Percentiles rank a stretch among this genome's conserved stretches.
Evolutionary conservation across 768 basidiomycete species (phyloP).

Genomic region (Mycena polygramma): DNA sequence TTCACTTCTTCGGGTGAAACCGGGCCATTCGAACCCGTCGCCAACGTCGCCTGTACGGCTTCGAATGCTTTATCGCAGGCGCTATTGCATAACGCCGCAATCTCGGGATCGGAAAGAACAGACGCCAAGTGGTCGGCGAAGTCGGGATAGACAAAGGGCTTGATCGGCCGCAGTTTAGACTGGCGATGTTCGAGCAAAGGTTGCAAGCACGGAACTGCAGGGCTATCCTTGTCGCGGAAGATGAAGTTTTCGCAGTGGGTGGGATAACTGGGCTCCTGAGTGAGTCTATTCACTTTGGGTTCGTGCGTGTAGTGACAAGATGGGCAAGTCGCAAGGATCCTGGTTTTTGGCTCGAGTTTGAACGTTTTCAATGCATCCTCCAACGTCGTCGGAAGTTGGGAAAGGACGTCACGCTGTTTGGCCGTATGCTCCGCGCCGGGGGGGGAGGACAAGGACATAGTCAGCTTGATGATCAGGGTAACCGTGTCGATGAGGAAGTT

Average conservation of each 20-base stretch:
- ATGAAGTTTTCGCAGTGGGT: conserved; percentile 27
- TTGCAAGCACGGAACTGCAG: conserved; percentile 18
- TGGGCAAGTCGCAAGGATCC: conserved; percentile 28
- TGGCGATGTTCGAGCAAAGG: conserved; percentile 33
- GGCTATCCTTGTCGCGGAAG: conserved; percentile 31
- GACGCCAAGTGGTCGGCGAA: conserved; percentile 42
- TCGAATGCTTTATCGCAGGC: conserved; percentile 13
- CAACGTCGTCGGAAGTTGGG: conserved; percentile 29
- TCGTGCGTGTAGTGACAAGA: conserved; percentile 34
- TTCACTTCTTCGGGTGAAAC: conserved; percentile 30
- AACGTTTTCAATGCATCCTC: conserved; percentile 30
- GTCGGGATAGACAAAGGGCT: conserved; percentile 33
- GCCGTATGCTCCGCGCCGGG: conserved; percentile 20
- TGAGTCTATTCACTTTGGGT: conserved; percentile 31
- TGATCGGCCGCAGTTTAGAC: conserved; percentile 37
- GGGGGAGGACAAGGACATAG: conserved; percentile 27
- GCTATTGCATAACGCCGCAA: conserved; percentile 34
- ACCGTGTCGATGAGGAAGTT: conserved; percentile 37
- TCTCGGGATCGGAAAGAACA: conserved; percentile 37
- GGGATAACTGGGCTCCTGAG: conserved; percentile 30
- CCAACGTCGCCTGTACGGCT: conserved; percentile 11
- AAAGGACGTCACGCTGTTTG: conserved; percentile 31
- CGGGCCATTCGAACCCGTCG: conserved; percentile 12
- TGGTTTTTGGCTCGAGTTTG: conserved; percentile 35
- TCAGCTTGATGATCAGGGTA: conserved; percentile 33